These are phyloP conservation scores for Silene vulgaris DNA, from an alignment of 179 eudicot species.

Conservation along the genomic window DNA sequence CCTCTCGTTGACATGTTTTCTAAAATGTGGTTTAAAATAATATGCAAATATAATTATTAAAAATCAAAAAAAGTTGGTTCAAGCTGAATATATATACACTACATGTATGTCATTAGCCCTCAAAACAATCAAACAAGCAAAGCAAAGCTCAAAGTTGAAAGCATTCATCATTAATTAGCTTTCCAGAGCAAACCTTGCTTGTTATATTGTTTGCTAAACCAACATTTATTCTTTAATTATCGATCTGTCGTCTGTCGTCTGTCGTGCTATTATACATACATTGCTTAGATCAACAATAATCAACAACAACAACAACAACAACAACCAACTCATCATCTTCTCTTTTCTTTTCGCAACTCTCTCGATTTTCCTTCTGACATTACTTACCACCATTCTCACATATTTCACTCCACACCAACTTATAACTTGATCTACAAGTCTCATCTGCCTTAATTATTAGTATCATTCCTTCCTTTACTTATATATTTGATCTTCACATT, in stretches of 20 bases:
- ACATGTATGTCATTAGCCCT: neutral
- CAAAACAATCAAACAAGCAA: neutral
- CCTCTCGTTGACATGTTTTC: neutral
- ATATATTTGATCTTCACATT: too few species aligned
- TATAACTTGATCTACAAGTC: slow-evolving; percentile 18
- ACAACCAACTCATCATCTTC: neutral
- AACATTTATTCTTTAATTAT: neutral
- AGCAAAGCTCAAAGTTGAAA: neutral
- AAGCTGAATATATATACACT: too few species aligned
- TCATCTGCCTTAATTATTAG: neutral
- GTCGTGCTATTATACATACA: neutral
- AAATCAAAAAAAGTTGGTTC: neutral
- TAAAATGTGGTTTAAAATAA: neutral
- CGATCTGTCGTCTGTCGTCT: too few species aligned
- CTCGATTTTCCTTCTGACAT: slow-evolving; percentile 3
- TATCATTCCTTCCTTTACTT: neutral
- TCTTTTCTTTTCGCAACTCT: neutral
- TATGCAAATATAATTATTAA: too few species aligned
- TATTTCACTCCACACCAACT: neutral
- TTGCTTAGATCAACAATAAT: neutral
- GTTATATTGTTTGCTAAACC: neutral
- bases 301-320: neutral
- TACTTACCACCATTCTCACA: neutral
- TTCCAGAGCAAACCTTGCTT: neutral
- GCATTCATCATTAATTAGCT: neutral